Conservation (phyloP, 2,329 filamentous ascomycete species). For the Berkeleyomyces rouxiae region DNA sequence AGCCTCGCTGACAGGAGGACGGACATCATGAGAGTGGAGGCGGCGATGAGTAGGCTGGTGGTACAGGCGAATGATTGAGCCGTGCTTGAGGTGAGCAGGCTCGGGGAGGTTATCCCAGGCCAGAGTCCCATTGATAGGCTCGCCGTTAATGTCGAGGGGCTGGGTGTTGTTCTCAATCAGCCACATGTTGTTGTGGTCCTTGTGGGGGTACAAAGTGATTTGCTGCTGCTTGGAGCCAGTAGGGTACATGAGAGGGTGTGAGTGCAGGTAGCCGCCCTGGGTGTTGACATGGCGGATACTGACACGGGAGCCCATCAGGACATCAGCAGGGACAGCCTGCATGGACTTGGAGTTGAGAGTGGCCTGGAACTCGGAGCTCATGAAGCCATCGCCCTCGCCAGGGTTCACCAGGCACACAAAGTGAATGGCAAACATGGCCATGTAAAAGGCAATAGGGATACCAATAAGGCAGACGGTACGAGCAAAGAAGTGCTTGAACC, state of each 20-base stretch:
- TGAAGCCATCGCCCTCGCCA: slow-evolving; percentile 95
- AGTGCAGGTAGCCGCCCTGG: slow-evolving; percentile 93
- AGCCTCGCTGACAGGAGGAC: slow-evolving; percentile 67
- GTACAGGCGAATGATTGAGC: slow-evolving; percentile 66
- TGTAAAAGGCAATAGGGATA: slow-evolving; percentile 78
- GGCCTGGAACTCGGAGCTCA: slow-evolving; percentile 98
- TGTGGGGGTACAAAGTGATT: slow-evolving; percentile 94
- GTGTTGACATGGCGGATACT: slow-evolving; percentile 88
- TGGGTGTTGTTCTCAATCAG: slow-evolving; percentile 92
- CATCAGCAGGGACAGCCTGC: slow-evolving; percentile 85
- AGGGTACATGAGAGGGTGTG: slow-evolving; percentile 93
- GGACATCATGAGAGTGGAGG: slow-evolving; percentile 89
- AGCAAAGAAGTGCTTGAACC: slow-evolving; percentile 87
- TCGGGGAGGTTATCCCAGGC: slow-evolving; percentile 68
- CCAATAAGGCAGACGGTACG: slow-evolving; percentile 81
- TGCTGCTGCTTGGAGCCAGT: slow-evolving; percentile 97
- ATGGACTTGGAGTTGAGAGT: slow-evolving; percentile 94
- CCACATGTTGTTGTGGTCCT: slow-evolving; percentile 96
- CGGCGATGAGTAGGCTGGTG: slow-evolving; percentile 71
- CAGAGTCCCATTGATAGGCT: slow-evolving; percentile 59
- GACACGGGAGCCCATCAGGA: slow-evolving; percentile 75
- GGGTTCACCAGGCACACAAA: slow-evolving; percentile 87
- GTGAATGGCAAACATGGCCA: slow-evolving; percentile 94
- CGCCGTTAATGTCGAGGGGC: slow-evolving; percentile 58
- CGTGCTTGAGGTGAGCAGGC: slow-evolving; percentile 56